Evolutionary conservation across 2,329 filamentous ascomycete genomes (phyloP), one percentile per base, ranked within the genome.

Genomic region (Tricladium varicosporioides): DNA sequence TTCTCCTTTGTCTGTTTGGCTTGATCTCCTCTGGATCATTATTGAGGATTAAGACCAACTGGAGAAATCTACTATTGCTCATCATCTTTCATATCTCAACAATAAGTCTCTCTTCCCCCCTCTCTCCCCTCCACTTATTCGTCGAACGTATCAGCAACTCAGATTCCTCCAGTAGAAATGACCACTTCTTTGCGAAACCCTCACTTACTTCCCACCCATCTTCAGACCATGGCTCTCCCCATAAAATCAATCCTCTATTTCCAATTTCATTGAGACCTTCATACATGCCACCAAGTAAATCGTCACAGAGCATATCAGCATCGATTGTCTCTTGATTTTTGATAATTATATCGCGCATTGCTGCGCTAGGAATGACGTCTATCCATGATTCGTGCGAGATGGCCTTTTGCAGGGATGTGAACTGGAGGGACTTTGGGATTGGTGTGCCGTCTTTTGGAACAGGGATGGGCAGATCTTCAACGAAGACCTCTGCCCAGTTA

Each of bases 121-220:
- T 52, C 22, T 16, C 32, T 13, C 15, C 19, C 16, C 63, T 61
- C 70, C 73, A 75, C 36, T 59, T 58, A 60, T 75, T 74, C 5
- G 72, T 73, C 10, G 70, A 63, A 19, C 69, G 62, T 3, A 75
- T 53, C 11, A 75, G 46, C 33, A 76, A 73, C 0, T 62, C 55
- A 45, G 74, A 77, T 0, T 71, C 75, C 2, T 62, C 61, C 0
- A 76, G 40, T 14, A 76, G 54, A 69, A 71, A 75, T 1, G 65
- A 69, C 78, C 77, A 81, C 59, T 78, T 80, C 46, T 65, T 66
- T 2, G 76, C 59, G 60, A 82, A 80, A 0, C 60, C 57, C 5
- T 71, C 69, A 1, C 71, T 79, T 2, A 75, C 67, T 59, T 82
- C 79, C 79, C 78, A 82, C 4, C 71, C 74, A 0, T 61, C 58